Conservation (phyloP, 2,329 filamentous ascomycete genomes). For the Chalaropsis ovoidea region DNA sequence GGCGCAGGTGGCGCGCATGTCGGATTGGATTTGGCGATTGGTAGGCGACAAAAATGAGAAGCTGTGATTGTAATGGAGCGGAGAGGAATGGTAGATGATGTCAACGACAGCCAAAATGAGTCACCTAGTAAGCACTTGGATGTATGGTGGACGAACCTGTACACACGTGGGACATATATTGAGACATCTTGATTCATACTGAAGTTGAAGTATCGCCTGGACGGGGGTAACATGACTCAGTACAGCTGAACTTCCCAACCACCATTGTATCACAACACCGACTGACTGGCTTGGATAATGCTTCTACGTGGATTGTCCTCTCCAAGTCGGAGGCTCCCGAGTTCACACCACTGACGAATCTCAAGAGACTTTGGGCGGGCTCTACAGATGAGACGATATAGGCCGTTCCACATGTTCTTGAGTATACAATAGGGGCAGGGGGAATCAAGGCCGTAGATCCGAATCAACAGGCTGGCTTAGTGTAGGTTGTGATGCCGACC, state of each 20-base stretch:
- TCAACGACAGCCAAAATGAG: not conserved
- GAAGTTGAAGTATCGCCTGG: not conserved
- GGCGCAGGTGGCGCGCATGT: conserved; percentile 72
- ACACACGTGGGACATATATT: not conserved
- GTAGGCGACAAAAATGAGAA: conserved; percentile 28
- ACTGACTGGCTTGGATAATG: too few relatives aligned
- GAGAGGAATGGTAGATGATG: not conserved
- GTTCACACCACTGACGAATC: too few relatives aligned
- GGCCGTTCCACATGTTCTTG: not conserved
- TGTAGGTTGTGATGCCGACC: not conserved
- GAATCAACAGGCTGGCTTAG: not conserved
- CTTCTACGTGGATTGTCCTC: too few relatives aligned
- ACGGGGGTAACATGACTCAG: not conserved
- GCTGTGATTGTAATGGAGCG: not conserved
- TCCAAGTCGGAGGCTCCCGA: too few relatives aligned
- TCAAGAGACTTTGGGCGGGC: not conserved
- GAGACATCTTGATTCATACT: not conserved
- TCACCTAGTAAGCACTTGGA: not conserved
- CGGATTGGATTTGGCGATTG: conserved; percentile 78
- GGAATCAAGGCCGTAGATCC: not conserved
- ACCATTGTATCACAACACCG: not conserved
- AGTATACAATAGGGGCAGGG: not conserved
- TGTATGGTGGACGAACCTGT: not conserved
- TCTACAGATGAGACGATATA: not conserved
- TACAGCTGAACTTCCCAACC: not conserved